Base-by-base conservation (phyloP, 2,329 filamentous ascomycete genomes). In the Didymella pinodella region DNA sequence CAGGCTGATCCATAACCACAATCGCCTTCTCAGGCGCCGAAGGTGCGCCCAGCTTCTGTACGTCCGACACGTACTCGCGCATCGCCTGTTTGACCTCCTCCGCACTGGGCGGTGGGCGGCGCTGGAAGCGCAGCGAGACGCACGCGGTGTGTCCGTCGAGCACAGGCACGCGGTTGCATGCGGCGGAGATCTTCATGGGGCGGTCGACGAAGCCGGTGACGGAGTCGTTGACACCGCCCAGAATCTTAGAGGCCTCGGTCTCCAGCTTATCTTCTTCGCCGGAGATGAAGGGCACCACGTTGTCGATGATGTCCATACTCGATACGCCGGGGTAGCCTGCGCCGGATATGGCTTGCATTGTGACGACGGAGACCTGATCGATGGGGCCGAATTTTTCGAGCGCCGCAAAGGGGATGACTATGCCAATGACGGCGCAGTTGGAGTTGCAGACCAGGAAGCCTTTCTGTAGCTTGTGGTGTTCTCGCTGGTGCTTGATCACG, bases 391-490 rank as follows among this genome's bases (percentile, higher is more conserved):
- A 97, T 69, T 86, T 88, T 51, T 89, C 86, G 34, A 98, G 86
- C 16, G 94, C 94, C 11, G 93, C 93, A 74, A 97, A 94, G 25
- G 95, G 95, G 64, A 97, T 96, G 61, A 97, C 94, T 58, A 98
- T 87, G 47, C 94, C 94, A 71, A 98, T 97, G 73, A 97, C 94
- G 56, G 94, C 94, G 81, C 95, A 99, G 82, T 98, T 98, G 65
- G 92, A 96, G 83, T 98, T 98, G 85, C 94, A 98, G 61, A 97
- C 92, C 36, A 98, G 82, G 82, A 98, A 97, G 25, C 95, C 95
- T 79, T 91, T 93, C 63, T 90, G 82, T 44, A 97, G 83, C 28
- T 82, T 82, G 77, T 90, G 86, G 43, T 90, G 84, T 73, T 87
- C 84, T 63, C 91, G 86, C 81, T 98, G 94, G 79, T 96, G 89